Evolutionary conservation across 2,329 filamentous ascomycete genomes (phyloP).

Genomic region (Pseudocercospora eumusae): DNA sequence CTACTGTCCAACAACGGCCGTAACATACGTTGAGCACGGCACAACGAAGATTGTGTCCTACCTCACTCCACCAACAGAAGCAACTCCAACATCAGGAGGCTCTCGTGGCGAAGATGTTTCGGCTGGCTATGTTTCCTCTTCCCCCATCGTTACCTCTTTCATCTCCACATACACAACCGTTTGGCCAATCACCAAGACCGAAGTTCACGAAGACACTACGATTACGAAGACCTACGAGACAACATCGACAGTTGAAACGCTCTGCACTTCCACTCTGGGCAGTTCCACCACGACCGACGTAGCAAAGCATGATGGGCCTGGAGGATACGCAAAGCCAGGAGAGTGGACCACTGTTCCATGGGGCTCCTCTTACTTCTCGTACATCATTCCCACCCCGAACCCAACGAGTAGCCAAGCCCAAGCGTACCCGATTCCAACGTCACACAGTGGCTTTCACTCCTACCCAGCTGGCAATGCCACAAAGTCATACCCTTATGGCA

Average conservation of each 20-base stretch:
- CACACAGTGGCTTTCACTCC: background rate
- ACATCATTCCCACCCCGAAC: slow-evolving; percentile 7
- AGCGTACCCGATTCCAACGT: slow-evolving; percentile 2
- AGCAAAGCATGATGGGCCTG: background rate
- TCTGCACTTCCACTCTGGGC: slow-evolving; percentile 11
- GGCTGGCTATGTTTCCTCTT: background rate
- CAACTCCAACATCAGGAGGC: background rate
- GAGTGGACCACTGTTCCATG: slow-evolving; percentile 12
- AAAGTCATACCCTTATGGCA: background rate
- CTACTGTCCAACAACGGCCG: slow-evolving; percentile 7
- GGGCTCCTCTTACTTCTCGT: slow-evolving; percentile 9
- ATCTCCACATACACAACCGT: slow-evolving; percentile 14
- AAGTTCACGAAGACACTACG: slow-evolving; percentile 4
- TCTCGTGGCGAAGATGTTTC: background rate
- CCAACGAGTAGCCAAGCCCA: slow-evolving; percentile 3
- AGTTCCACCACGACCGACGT: background rate
- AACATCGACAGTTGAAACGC: slow-evolving; percentile 13
- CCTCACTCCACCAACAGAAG: background rate
- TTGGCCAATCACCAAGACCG: slow-evolving; percentile 11
- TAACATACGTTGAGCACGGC: background rate
- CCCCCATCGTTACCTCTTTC: slow-evolving; percentile 6
- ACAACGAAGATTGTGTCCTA: slow-evolving; percentile 8
- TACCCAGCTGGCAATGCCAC: slow-evolving; percentile 10
- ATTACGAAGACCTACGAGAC: slow-evolving; percentile 18
- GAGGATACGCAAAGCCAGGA: background rate